Evolutionary conservation across 495 filamentous ascomycete species (phyloP).

Genomic region (Aspergillus saccharolyticus): DNA sequence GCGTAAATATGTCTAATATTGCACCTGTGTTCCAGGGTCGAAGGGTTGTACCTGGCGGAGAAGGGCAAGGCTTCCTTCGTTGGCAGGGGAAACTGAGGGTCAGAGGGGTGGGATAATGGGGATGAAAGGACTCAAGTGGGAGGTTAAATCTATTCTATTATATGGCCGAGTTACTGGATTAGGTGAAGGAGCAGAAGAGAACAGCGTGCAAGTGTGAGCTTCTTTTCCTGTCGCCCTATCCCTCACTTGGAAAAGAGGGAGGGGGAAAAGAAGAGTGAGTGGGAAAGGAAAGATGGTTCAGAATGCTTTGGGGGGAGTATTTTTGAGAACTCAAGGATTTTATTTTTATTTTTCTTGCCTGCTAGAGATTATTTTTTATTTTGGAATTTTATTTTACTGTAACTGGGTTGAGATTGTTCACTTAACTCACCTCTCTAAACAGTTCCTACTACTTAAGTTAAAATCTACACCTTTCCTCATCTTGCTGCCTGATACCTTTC

Average conservation of each 20-base stretch:
- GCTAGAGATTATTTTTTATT: too few species aligned
- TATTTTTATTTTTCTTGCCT: slow-evolving; percentile 6
- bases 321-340: slow-evolving; percentile 5
- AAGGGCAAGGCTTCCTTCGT: background rate
- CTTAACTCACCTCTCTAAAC: slow-evolving; percentile 3
- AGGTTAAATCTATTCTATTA: background rate
- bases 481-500: slow-evolving; percentile 5
- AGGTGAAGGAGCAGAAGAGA: slow-evolving; percentile 8
- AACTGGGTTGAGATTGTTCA: too few species aligned
- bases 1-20: slow-evolving; percentile 7
- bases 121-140: background rate
- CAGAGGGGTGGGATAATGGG: too few species aligned
- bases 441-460: background rate
- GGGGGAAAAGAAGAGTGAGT: background rate
- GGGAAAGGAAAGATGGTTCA: background rate
- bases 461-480: background rate
- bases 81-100: slow-evolving; percentile 8
- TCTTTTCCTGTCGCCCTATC: background rate
- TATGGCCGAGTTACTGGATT: slow-evolving; percentile 7
- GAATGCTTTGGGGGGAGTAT: background rate
- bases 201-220: background rate
- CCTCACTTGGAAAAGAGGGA: slow-evolving; percentile 1
- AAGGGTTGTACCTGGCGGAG: slow-evolving; percentile 4
- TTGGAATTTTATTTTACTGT: slow-evolving; percentile 8
- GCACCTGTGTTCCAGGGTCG: background rate